phyloP scores from a whole-genome alignment of 148 eudicot genomes.

The Drosera capensis region DNA sequence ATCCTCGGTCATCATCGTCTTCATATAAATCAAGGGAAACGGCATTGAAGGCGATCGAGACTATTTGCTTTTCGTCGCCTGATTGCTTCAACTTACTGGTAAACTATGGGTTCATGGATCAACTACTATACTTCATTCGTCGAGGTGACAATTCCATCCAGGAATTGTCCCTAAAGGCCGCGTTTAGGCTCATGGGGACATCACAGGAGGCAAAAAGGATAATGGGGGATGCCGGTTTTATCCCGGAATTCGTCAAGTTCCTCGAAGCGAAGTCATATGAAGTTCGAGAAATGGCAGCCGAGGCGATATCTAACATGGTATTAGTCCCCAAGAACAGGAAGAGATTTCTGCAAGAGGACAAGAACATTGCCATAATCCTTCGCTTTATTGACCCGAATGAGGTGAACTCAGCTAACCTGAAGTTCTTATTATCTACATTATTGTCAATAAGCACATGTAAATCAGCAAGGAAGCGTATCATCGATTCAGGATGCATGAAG shows the following conservation, averaged over 20 bases:
- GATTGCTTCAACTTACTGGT: constrained; percentile 25
- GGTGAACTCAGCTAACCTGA: constrained; percentile 29
- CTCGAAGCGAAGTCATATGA: constrained; percentile 58
- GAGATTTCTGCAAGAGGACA: constrained; percentile 50
- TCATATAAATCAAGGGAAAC: constrained; percentile 46
- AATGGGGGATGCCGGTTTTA: constrained; percentile 79
- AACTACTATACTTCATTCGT: constrained; percentile 35
- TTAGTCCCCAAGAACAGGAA: constrained; percentile 49
- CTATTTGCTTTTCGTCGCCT: constrained; percentile 26
- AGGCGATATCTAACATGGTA: constrained; percentile 38
- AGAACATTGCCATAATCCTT: constrained; percentile 36
- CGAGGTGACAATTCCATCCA: constrained; percentile 54
- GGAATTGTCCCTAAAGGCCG: constrained; percentile 64
- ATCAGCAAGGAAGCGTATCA: constrained; percentile 49
- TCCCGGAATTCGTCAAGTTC: constrained; percentile 55
- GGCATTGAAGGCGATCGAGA: constrained; percentile 41
- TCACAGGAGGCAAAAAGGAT: constrained; percentile 69
- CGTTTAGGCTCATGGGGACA: constrained; percentile 33
- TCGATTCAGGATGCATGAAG: constrained; percentile 45
- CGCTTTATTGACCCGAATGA: constrained; percentile 40
- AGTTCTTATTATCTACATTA: constrained; percentile 40
- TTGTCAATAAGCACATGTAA: constrained; percentile 40
- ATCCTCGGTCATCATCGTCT: constrained; percentile 27
- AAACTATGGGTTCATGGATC: constrained; percentile 44
- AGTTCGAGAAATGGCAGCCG: constrained; percentile 69